Conservation (phyloP, 2,329 filamentous ascomycete species). For the Raffaelea deltoideospora region DNA sequence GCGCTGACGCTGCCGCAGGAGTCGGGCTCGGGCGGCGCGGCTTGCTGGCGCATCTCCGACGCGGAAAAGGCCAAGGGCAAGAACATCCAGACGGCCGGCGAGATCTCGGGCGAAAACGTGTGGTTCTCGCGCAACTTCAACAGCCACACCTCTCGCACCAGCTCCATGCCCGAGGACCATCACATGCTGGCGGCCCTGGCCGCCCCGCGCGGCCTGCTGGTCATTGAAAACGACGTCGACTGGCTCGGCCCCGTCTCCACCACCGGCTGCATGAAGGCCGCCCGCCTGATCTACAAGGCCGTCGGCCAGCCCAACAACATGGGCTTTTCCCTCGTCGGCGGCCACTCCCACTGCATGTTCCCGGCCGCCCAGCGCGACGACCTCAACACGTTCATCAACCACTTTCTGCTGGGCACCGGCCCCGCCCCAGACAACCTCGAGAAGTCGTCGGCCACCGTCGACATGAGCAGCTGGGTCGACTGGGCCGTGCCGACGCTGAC, state of each 20-base stretch:
- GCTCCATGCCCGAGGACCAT: slow-evolving; percentile 37
- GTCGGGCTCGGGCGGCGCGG: slow-evolving; percentile 44
- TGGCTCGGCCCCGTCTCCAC: slow-evolving; percentile 43
- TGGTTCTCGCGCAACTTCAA: slow-evolving; percentile 46
- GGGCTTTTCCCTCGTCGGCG: slow-evolving; percentile 40
- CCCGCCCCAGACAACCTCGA: slow-evolving; percentile 19
- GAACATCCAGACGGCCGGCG: slow-evolving; percentile 41
- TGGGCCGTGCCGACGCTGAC: slow-evolving; percentile 23
- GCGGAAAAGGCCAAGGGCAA: slow-evolving; percentile 32
- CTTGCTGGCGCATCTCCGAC: slow-evolving; percentile 44
- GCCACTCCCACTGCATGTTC: slow-evolving; percentile 40
- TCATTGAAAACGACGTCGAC: slow-evolving; percentile 43
- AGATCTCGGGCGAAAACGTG: slow-evolving; percentile 33
- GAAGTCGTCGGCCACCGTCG: slow-evolving; percentile 22
- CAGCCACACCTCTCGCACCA: slow-evolving; percentile 29
- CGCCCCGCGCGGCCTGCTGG: slow-evolving; percentile 37
- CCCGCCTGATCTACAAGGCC: slow-evolving; percentile 35
- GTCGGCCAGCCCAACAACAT: slow-evolving; percentile 37
- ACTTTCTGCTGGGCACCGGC: slow-evolving; percentile 29
- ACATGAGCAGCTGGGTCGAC: slow-evolving; percentile 23
- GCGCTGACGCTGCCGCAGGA: slow-evolving; percentile 48
- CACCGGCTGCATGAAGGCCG: slow-evolving; percentile 42
- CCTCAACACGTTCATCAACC: slow-evolving; percentile 37
- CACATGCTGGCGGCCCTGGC: slow-evolving; percentile 41
- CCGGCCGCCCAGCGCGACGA: slow-evolving; percentile 35